phyloP scores from a whole-genome alignment of 306 rosid genomes.

The Vachellia pachyceras region DNA sequence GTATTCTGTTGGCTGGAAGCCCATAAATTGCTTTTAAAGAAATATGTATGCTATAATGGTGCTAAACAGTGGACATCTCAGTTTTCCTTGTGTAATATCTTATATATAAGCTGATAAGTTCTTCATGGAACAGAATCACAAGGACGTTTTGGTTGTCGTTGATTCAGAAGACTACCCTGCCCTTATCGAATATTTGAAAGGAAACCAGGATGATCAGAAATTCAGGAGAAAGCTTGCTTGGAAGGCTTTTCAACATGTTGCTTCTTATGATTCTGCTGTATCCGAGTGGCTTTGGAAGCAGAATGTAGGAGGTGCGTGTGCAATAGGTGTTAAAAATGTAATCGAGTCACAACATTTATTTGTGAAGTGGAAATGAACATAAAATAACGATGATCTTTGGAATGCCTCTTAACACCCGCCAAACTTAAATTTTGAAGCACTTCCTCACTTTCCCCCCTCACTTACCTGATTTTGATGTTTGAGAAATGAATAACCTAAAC shows the following conservation, averaged over 20 bases:
- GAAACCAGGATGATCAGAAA: conserved; percentile 60
- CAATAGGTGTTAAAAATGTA: conserved; percentile 14
- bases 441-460: background rate
- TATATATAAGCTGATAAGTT: conserved; percentile 22
- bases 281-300: conserved; percentile 99
- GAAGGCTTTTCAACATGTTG: conserved; percentile 94
- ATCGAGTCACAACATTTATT: conserved; percentile 14
- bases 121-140: conserved; percentile 72
- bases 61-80: background rate
- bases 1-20: no score
- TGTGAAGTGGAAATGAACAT: conserved; percentile 22
- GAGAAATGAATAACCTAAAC: background rate
- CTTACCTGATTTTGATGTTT: conserved; percentile 15
- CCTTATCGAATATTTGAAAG: conserved; percentile 74
- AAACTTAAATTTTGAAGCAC: background rate
- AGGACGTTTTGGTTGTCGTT: conserved; percentile 90
- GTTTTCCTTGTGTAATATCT: conserved; percentile 23
- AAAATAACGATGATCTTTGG: conserved; percentile 6
- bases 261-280: conserved; percentile 91
- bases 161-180: conserved; percentile 87
- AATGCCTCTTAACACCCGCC: background rate
- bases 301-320: conserved; percentile 61
- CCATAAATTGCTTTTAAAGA: background rate
- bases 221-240: conserved; percentile 88
- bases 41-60: conserved; percentile 12